A percentile compares a stretch with the other conserved stretches of the same genome.
These are phyloP conservation scores for Starmerella geochares DNA, from an alignment of 805 yeast species.

Conservation along the genomic window DNA sequence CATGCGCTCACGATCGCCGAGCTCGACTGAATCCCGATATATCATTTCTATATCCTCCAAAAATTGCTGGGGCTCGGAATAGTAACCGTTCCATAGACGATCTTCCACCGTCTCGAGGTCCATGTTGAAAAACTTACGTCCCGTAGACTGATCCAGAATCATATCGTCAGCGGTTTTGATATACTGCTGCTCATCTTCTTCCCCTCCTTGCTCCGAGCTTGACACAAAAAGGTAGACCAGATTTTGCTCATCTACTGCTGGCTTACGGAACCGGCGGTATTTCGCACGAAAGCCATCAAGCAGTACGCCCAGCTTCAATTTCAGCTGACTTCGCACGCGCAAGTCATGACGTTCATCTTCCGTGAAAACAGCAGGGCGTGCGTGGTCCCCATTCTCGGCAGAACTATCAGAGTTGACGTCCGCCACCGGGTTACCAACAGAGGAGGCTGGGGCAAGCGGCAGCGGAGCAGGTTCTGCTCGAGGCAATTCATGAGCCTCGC, in stretches of 20 bases:
- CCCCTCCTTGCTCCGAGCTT: constrained; percentile 6
- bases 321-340: constrained; percentile 71
- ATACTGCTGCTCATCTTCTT: constrained; percentile 29
- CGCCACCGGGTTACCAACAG: background rate
- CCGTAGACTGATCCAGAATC: constrained; percentile 73
- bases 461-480: constrained; percentile 15
- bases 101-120: constrained; percentile 91
- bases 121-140: constrained; percentile 68
- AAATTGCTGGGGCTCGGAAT: constrained; percentile 85
- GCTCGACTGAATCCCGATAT: constrained; percentile 59
- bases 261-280: constrained; percentile 83
- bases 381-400: background rate
- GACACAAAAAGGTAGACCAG: constrained; percentile 57
- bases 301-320: constrained; percentile 72
- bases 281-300: constrained; percentile 83
- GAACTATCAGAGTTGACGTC: background rate
- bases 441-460: background rate
- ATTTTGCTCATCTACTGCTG: constrained; percentile 68
- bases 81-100: constrained; percentile 91
- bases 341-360: constrained; percentile 47
- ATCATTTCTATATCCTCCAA: constrained; percentile 77
- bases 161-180: constrained; percentile 46
- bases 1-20: constrained; percentile 75
- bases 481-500: constrained; percentile 46
- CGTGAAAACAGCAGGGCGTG: constrained; percentile 11